phyloP scores from a whole-genome alignment of 2,329 filamentous ascomycete genomes.

The Colletotrichum tofieldiae region DNA sequence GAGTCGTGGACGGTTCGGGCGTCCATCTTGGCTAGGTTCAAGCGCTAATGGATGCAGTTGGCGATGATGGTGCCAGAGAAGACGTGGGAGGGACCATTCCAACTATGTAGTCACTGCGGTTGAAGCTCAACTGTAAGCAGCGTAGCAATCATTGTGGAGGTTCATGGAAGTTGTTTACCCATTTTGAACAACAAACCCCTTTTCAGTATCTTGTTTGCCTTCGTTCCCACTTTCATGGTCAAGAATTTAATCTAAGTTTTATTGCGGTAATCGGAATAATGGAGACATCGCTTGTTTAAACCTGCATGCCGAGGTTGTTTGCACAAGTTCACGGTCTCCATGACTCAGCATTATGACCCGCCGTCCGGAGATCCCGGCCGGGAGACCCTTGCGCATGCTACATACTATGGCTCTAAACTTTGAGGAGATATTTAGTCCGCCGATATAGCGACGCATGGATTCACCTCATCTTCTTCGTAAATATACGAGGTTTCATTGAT shows the following conservation, averaged over 20 bases:
- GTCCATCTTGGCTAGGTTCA: background rate
- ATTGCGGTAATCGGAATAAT: background rate
- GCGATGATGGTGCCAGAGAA: background rate
- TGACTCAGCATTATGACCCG: background rate
- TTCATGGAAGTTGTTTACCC: background rate
- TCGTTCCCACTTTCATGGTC: background rate
- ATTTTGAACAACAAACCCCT: background rate
- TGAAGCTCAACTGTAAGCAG: background rate
- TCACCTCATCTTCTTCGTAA: background rate
- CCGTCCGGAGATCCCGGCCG: background rate
- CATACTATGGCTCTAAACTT: background rate
- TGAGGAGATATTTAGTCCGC: no score
- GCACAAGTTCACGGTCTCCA: background rate
- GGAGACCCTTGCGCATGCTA: background rate
- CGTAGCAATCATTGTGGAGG: slow-evolving; percentile 6
- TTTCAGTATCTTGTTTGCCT: no score
- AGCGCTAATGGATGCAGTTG: slow-evolving; percentile 9
- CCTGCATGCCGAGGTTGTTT: background rate
- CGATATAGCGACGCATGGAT: background rate
- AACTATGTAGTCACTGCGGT: background rate
- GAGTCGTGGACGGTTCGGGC: background rate
- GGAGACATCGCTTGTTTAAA: background rate
- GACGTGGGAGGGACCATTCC: slow-evolving; percentile 23
- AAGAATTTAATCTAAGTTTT: background rate
- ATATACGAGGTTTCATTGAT: background rate